Evolutionary conservation across 1,139 yeast species (phyloP), one percentile per base, ranked within the genome.

Genomic region (Hanseniaspora sp.): DNA sequence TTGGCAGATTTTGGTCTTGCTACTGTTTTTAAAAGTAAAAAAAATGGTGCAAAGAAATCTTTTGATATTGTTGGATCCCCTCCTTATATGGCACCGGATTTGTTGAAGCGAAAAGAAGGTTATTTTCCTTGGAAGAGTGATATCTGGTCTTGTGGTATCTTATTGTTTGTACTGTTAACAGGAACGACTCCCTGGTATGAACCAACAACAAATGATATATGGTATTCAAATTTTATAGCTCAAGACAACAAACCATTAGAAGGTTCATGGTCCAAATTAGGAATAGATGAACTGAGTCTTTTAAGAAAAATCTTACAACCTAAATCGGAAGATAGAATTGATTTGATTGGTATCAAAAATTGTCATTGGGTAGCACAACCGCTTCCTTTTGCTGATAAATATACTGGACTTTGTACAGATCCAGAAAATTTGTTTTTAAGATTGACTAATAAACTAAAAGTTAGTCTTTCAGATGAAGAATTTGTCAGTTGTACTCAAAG

Each of bases 21-120:
- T 0, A 74, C 82, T 34, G 76, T 78, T 28, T 81, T 75, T 61
- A 68, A 64, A 47, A 15, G 17, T 7, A 48, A 49, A 23, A 49
- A 49, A 34, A 45, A 29, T 29, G 34, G n/a, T 6, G n/a, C 37
- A 3, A 65, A 90, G 69, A 49, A 40, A 15, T 71, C 86, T 39
- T 63, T 64, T n/a, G 83, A 74, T 59, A 79, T 71, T 56, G 77
- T 83, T 58, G 86, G 86, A 0, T 79, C 84, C 1, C 83, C 83
- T 3, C 86, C 86, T 1, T 82, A 82, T 62, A 75, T 80, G 69
- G 87, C 88, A 0, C 88, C 88, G 1, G 88, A 82, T 59, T 74
- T 82, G 35, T 71, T 76, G 12, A 63, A 68, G 1, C 67, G 67
- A 37, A 12, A 8, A 13, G 66, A 68, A 11, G 71, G 71, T 1